Base-by-base conservation (phyloP, 2,329 filamentous ascomycete genomes). In the Nothophoma quercina region DNA sequence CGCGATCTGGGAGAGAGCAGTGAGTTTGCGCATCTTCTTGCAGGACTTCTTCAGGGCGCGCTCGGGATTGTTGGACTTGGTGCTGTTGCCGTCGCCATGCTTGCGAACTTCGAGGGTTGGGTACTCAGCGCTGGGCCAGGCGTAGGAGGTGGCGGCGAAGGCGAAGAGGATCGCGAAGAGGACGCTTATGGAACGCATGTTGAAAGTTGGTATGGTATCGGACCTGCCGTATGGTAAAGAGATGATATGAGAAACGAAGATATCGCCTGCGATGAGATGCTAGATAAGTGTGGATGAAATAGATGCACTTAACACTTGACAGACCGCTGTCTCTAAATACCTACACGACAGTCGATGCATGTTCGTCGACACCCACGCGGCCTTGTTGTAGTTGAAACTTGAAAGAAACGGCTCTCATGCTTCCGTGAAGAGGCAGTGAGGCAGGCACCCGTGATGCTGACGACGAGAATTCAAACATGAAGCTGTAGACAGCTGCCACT, bases 1-100 rank as follows among this genome's bases (percentile, higher is more conserved):
- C 22, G 66, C 62, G 29, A 70, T 56, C 2, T 54, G 47, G 18
- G 64, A 63, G 38, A 71, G 56, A n/a, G 48, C 46, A 3, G 49
- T 59, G 25, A 71, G 57, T 29, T 56, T 62, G 40, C 45, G 36
- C 38, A 71, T 59, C 29, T 62, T 53, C 7, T 40, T 56, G 56
- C 69, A 71, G n/a, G 53, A 39, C 25, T 55, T 56, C 40, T 69
- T 62, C 19, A 64, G 40, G 9, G 42, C 53, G 34, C 53, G 36
- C 15, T 50, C 29, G 2, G 60, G 32, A 32, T 50, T 45, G 18
- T 35, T 56, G 23, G 58, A 54, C 2, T 45, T 25, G 7, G 46
- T 51, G 7, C 26, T 36, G 10, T 55, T 58, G 51, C 53, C 45
- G 2, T 49, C 51, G 47, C 53, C 45, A n/a, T 56, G 41, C 30